Evolutionary conservation across 2,329 filamentous ascomycete genomes (phyloP).

Genomic region (Pezicula neosporulosa): DNA sequence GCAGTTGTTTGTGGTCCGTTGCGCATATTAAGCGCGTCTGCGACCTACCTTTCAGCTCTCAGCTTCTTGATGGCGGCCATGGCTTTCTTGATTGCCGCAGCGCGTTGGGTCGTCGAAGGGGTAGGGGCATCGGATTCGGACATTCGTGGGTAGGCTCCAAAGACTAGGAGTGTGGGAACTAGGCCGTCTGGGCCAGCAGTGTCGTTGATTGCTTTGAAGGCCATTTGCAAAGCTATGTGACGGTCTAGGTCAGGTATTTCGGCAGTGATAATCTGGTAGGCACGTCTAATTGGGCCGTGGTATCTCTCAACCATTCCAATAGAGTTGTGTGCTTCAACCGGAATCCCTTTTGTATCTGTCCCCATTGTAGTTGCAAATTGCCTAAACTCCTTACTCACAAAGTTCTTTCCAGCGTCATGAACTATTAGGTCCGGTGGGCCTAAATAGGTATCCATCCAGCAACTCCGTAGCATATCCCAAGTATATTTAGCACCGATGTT

Average conservation of each 20-base stretch:
- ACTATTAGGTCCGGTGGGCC: slow-evolving; percentile 1
- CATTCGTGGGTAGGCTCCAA: slow-evolving; percentile 3
- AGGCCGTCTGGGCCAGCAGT: slow-evolving; percentile 7
- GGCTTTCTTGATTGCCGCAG: slow-evolving; percentile 1
- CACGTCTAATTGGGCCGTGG: slow-evolving; percentile 2
- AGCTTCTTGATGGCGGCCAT: slow-evolving; percentile 5
- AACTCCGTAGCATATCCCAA: slow-evolving; percentile 2
- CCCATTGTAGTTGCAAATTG: slow-evolving; percentile 1
- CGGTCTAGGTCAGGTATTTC: slow-evolving; percentile 1
- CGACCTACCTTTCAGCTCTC: neutral
- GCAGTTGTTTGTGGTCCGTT: slow-evolving; percentile 1
- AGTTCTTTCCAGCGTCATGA: slow-evolving; percentile 3
- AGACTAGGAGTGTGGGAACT: slow-evolving; percentile 9
- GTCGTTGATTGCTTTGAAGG: slow-evolving; percentile 12
- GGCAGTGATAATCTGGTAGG: slow-evolving; percentile 4
- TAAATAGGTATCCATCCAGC: slow-evolving; percentile 6
- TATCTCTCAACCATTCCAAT: slow-evolving; percentile 7
- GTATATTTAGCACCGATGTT: neutral
- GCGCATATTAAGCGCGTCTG: neutral
- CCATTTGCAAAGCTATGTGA: slow-evolving; percentile 8
- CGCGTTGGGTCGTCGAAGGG: neutral
- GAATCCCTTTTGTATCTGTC: slow-evolving; percentile 1
- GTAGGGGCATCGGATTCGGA: neutral
- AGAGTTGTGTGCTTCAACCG: slow-evolving; percentile 4
- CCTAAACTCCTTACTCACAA: slow-evolving; percentile 4